phyloP scores from a whole-genome alignment of 768 basidiomycete genomes.

The Tylopilus plumbeoviolaceoides region DNA sequence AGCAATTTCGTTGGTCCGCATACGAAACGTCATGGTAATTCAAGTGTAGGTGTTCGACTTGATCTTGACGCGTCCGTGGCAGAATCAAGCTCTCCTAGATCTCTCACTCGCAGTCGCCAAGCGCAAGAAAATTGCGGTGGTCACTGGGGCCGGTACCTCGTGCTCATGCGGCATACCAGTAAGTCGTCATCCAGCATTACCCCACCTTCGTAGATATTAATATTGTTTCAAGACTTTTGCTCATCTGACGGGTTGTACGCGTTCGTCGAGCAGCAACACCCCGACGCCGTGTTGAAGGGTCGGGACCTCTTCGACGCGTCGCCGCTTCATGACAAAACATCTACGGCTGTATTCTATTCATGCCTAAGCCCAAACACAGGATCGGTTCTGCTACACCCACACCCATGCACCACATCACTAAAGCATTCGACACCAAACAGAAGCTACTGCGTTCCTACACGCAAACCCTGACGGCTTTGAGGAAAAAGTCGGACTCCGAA shows the following conservation, averaged over 20 bases:
- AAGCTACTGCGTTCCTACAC: conserved; percentile 90
- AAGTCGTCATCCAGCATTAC: conserved; percentile 29
- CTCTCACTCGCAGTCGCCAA: conserved; percentile 78
- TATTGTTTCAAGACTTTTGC: conserved; percentile 79
- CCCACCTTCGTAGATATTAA: conserved; percentile 5
- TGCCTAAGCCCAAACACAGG: conserved; percentile 81
- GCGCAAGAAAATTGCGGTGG: conserved; percentile 81
- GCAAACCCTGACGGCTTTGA: conserved; percentile 98
- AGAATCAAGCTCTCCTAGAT: conserved; percentile 58
- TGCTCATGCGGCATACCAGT: conserved; percentile 97
- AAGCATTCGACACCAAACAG: conserved; percentile 75
- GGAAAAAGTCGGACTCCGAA: conserved; percentile 68
- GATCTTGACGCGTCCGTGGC: conserved; percentile 41
- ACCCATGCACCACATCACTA: conserved; percentile 85
- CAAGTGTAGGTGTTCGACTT: conserved; percentile 40
- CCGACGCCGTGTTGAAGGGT: conserved; percentile 81
- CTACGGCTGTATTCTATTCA: conserved; percentile 94
- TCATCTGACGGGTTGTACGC: conserved; percentile 91
- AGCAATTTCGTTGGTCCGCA: conserved; percentile 25
- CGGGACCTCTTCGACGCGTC: conserved; percentile 94
- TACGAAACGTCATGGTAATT: conserved; percentile 22
- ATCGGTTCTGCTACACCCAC: conserved; percentile 79
- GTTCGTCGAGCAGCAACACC: conserved; percentile 82
- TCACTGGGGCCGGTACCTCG: conserved; percentile 94
- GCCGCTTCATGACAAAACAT: conserved; percentile 80